Percentiles rank a stretch among this genome's conserved stretches.
phyloP scores from a whole-genome alignment of 306 rosid genomes.

The Gastrolobium bilobum region DNA sequence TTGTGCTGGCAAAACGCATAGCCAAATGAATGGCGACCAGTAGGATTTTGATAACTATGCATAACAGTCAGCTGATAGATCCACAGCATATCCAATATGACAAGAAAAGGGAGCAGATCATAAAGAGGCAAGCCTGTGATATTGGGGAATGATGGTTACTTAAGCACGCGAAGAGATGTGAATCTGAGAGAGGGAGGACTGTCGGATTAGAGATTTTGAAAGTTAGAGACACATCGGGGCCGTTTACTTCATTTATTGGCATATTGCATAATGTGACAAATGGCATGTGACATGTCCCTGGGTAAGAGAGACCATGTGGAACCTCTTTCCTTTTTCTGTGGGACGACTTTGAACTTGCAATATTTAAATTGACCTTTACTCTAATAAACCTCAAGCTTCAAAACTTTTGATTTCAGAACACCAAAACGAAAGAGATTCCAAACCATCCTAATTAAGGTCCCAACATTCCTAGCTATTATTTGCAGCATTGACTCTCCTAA shows the following conservation, averaged over 20 bases:
- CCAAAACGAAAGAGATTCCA: background rate
- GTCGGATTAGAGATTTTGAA: background rate
- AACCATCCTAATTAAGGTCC: background rate
- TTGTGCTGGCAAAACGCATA: background rate
- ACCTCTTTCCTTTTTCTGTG: background rate
- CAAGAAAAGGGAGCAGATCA: background rate
- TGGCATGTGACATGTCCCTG: slow-evolving; percentile 41
- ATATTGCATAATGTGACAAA: background rate
- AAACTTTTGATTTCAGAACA: slow-evolving; percentile 1
- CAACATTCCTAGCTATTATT: background rate
- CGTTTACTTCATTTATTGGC: slow-evolving; percentile 10
- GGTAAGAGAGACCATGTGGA: background rate
- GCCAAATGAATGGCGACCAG: background rate
- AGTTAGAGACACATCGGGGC: background rate
- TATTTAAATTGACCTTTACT: background rate
- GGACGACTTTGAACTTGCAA: slow-evolving; percentile 7
- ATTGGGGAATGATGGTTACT: slow-evolving; percentile 17
- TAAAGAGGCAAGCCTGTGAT: slow-evolving; percentile 14
- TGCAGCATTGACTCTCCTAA: background rate
- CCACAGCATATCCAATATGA: slow-evolving; percentile 2
- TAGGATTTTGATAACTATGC: background rate
- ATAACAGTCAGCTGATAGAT: slow-evolving; percentile 13
- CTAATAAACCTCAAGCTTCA: background rate
- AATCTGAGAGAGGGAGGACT: background rate
- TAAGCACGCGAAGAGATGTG: slow-evolving; percentile 21